phyloP scores from a whole-genome alignment of 371 early-diverging fungal genomes.

The Haplosporangium sp. region DNA sequence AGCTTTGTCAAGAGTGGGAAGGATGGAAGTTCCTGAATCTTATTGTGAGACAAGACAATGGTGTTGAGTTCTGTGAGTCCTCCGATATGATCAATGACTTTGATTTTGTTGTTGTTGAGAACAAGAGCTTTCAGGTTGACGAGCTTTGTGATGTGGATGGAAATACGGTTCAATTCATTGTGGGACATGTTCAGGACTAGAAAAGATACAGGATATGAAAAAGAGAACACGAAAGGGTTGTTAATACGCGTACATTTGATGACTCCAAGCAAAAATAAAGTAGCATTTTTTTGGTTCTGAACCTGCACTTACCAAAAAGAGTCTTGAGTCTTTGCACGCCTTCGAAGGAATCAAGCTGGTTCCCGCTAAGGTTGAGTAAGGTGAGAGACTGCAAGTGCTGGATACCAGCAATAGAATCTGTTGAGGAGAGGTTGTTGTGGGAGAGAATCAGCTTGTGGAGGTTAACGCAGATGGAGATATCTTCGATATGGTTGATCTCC shows the following conservation, averaged over 20 bases:
- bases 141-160: slow-evolving; percentile 65
- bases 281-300: not conserved
- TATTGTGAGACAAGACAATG: slow-evolving; percentile 87
- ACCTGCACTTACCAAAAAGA: slow-evolving; percentile 65
- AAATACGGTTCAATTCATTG: slow-evolving; percentile 76
- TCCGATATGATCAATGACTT: slow-evolving; percentile 72
- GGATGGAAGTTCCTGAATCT: slow-evolving; percentile 68
- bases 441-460: slow-evolving; percentile 78
- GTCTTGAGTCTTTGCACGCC: slow-evolving; percentile 70
- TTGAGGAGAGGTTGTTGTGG: slow-evolving; percentile 68
- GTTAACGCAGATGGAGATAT: slow-evolving; percentile 72
- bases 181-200: slow-evolving; percentile 80
- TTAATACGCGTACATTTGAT: not conserved
- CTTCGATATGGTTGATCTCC: slow-evolving; percentile 73
- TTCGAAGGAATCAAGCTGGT: slow-evolving; percentile 70
- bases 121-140: slow-evolving; percentile 84
- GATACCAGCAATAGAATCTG: slow-evolving; percentile 67
- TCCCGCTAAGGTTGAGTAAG: slow-evolving; percentile 73
- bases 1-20: slow-evolving; percentile 68
- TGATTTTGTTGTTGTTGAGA: slow-evolving; percentile 80
- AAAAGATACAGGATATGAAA: slow-evolving; percentile 1
- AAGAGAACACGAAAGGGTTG: slow-evolving; percentile 1
- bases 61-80: slow-evolving; percentile 74
- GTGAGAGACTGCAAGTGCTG: slow-evolving; percentile 67
- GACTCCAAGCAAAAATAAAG: not conserved